Base-by-base conservation (phyloP, 2,329 filamentous ascomycete species). In the Aspergillus jensenii region DNA sequence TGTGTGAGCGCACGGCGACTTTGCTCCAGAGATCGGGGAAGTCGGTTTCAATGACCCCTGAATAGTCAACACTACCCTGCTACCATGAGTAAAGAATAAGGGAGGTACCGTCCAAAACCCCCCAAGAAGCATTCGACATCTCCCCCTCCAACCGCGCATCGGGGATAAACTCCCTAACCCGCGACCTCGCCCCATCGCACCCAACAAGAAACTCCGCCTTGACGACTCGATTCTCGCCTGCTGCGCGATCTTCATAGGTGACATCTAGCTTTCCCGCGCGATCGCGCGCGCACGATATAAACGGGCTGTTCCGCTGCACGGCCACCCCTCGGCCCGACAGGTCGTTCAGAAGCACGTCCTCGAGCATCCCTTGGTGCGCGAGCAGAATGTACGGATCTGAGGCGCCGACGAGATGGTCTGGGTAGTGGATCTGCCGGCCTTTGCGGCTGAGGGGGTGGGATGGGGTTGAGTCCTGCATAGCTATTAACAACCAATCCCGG, bases 11-110 rank as follows among this genome's bases (percentile, higher is more conserved):
- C 7, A 90, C 81, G 0, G 89, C 82, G 0, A 87, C 87, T 74
- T 90, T 90, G 71, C 85, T 88, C 87, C 87, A 90, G 49, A 90
- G 83, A 66, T 90, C 88, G 1, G 88, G 88, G 64, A 91, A 90
- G 68, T 90, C 82, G 7, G 88, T 90, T 44, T 88, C 84, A 9
- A 90, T 74, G 2, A 73, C 68, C 2, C 71, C 66, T 72, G 21
- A n/a, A n/a, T n/a, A 52, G 27, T 25, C 12, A 21, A 12, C 27
- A 1, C 21, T 21, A 4, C 3, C 21, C 21, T 21, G 21, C 3
- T 21, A 21, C 21, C 21, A 17, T 17, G 21, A 21, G 21, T 21
- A 21, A 4, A 21, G 21, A 21, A 3, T 9, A 15, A 3, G 8
- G 15, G 40, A 2, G 33, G 86, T 84, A 64, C 87, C 88, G 69